phyloP scores from a whole-genome alignment of 345 rosid species.

The Pugionium cornutum region DNA sequence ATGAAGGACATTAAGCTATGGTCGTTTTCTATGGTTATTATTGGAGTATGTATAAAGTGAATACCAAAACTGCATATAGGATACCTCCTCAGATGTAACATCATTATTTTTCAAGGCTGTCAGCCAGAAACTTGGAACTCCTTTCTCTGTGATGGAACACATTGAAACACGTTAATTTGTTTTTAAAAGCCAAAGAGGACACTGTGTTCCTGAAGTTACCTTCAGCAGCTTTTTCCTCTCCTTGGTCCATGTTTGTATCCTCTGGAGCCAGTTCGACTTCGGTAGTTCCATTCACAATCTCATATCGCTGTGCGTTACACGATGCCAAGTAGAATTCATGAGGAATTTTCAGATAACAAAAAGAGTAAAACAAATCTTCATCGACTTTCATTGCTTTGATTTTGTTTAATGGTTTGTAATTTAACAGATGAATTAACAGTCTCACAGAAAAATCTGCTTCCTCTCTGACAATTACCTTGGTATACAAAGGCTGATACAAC shows the following conservation, averaged over 20 bases:
- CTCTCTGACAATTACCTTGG: constrained; percentile 48
- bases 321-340: constrained; percentile 5
- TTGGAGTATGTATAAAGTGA: not conserved
- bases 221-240: constrained; percentile 51
- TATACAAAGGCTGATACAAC: constrained; percentile 47
- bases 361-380: not conserved
- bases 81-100: constrained; percentile 71
- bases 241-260: constrained; percentile 50
- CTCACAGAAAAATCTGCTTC: not conserved
- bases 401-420: not conserved
- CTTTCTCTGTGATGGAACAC: constrained; percentile 59
- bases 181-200: not conserved
- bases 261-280: constrained; percentile 57
- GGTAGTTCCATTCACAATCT: constrained; percentile 73
- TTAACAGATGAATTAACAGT: not conserved
- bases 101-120: constrained; percentile 84
- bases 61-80: constrained; percentile 10
- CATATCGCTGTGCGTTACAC: constrained; percentile 57
- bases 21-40: not conserved
- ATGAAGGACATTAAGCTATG: not conserved
- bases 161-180: not conserved
- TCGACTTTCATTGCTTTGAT: not conserved
- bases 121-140: constrained; percentile 92
- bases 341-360: not conserved
- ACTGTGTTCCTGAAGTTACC: constrained; percentile 43